Base-by-base conservation (phyloP, 495 filamentous ascomycete species). In the Hyaloscypha variabilis region DNA sequence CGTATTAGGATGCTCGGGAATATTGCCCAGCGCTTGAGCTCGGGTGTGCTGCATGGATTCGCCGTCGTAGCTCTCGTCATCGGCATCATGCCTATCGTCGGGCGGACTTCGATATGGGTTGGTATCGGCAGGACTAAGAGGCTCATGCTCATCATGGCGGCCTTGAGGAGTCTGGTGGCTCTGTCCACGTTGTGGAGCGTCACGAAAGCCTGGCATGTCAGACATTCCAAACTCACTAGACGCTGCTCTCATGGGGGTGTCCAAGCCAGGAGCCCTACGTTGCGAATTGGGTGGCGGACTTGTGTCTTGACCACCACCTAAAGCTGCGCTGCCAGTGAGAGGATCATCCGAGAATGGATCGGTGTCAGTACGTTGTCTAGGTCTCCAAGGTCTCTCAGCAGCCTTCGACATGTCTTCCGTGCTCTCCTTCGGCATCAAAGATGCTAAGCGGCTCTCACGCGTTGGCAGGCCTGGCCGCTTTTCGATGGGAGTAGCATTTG, bases 81-180 rank as follows among this genome's bases (percentile, higher is more conserved):
- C 83, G 34, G 85, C 75, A 65, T 93, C 90, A 29, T 92, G 90
- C 3, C 84, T 81, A 26, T 93, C 88, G 0, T 81, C 81, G n/a
- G 91, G 87, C 10, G 95, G 96, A 75, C 94, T 98, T 68, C 91
- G 90, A 72, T 94, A 99, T n/a, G 95, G 96, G 75, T 99, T 99
- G 1, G 95, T 98, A 66, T 97, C 93, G 0, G 94, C 95, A 39
- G 95, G 96, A 72, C 96, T 98, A 66, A 91, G 84, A 8, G 89
- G 88, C 67, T 93, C 91, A 58, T 74, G 72, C 23, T 84, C 80
- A 56, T 77, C 82, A 56, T 83, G 83, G 60, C 81, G 77, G 58
- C 80, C 82, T 63, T 69, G 85, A 52, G 79, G 83, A 69, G 81
- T 87, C 68, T 82, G 74, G 76, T 67, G 76, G 13, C 46, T 64